Evolutionary conservation across 345 rosid species (phyloP).

Genomic region (Viola odorata): DNA sequence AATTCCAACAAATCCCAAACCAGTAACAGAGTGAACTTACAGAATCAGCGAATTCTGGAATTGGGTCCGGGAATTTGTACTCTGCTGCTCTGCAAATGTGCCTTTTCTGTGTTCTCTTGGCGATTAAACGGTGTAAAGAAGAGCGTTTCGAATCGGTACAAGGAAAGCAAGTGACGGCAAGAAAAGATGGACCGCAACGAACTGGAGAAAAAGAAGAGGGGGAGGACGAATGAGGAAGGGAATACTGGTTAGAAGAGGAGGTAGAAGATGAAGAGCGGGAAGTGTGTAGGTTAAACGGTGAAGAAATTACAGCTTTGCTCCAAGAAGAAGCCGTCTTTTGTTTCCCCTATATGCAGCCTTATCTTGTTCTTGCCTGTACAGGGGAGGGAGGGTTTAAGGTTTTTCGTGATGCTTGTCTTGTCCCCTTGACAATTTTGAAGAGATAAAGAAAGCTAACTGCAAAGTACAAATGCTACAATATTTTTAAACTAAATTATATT

Average conservation of each 20-base stretch:
- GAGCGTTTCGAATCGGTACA: conserved; percentile 12
- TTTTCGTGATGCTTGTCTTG: no score
- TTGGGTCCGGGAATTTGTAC: conserved; percentile 82
- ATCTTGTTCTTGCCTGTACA: neutral
- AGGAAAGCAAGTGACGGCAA: neutral
- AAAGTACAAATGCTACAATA: no score
- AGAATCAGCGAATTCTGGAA: conserved; percentile 78
- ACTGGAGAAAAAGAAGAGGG: conserved; percentile 14
- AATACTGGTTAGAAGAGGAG: neutral
- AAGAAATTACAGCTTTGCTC: conserved; percentile 26
- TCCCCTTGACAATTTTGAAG: no score
- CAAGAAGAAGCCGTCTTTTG: conserved; percentile 36
- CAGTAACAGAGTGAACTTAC: conserved; percentile 32
- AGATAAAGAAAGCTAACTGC: no score
- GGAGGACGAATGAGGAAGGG: conserved; percentile 19
- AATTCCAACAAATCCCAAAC: no score
- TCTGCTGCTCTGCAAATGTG: conserved; percentile 60
- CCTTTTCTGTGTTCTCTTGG: conserved; percentile 15
- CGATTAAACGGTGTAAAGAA: conserved; percentile 10
- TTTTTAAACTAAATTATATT: no score
- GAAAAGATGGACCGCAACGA: conserved; percentile 1
- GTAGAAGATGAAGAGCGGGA: conserved; percentile 11
- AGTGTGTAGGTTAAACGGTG: conserved; percentile 11
- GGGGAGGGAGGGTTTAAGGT: no score
- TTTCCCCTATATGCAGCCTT: conserved; percentile 16